Percentiles rank a stretch among this genome's conserved stretches.
These are phyloP conservation scores for Ganoderma lucidum DNA, from an alignment of 1,284 basidiomycete species.

Conservation along the genomic window DNA sequence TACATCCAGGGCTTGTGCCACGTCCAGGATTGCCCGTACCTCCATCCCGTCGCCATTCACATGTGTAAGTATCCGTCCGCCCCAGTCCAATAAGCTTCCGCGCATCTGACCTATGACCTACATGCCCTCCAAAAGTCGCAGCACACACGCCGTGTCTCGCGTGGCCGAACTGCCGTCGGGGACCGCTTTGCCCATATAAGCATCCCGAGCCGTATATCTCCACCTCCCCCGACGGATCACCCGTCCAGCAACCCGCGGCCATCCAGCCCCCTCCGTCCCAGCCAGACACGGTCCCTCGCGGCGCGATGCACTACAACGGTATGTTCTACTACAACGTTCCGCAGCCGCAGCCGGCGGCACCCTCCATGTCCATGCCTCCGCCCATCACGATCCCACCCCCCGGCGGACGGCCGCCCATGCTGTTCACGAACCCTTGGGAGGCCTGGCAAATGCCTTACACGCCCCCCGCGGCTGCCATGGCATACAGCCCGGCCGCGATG, in stretches of 20 bases:
- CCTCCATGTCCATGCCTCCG: slow-evolving; percentile 25
- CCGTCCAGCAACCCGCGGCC: slow-evolving; percentile 9
- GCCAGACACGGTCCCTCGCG: slow-evolving; percentile 24
- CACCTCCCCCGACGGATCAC: slow-evolving; percentile 29
- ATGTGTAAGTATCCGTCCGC: slow-evolving; percentile 41
- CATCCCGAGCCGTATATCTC: slow-evolving; percentile 42
- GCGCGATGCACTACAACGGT: slow-evolving; percentile 27
- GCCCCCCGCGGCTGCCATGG: slow-evolving; percentile 1
- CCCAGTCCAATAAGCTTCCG: slow-evolving; percentile 7
- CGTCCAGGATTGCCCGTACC: slow-evolving; percentile 44
- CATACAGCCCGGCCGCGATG: neutral
- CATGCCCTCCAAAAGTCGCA: slow-evolving; percentile 27
- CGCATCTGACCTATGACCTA: slow-evolving; percentile 14
- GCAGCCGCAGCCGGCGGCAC: slow-evolving; percentile 14
- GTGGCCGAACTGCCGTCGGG: slow-evolving; percentile 44
- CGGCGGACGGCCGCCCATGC: slow-evolving; percentile 22
- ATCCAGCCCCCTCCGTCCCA: slow-evolving; percentile 1
- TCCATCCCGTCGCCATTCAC: slow-evolving; percentile 43
- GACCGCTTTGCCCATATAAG: slow-evolving; percentile 43
- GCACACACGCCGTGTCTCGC: slow-evolving; percentile 48
- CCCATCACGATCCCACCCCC: slow-evolving; percentile 25
- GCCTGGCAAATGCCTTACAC: slow-evolving; percentile 20
- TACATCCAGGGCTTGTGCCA: slow-evolving; percentile 48
- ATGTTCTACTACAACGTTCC: slow-evolving; percentile 26
- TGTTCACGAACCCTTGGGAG: slow-evolving; percentile 27